Base-by-base conservation (phyloP, 2,329 filamentous ascomycete species). In the Botrytis cinerea region DNA sequence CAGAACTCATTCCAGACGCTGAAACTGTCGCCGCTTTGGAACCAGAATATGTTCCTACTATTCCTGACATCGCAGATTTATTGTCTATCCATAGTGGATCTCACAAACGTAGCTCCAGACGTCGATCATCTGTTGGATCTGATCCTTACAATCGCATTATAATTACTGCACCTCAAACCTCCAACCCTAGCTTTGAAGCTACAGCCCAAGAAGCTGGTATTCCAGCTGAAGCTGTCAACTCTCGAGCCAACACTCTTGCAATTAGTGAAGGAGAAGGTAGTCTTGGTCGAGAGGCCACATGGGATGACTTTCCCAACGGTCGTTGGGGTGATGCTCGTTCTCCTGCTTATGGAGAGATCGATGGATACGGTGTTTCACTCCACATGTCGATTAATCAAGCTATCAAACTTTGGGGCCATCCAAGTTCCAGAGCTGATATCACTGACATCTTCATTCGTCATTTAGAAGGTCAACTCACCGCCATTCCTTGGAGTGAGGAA, bases 281-380 rank as follows among this genome's bases (percentile, higher is more conserved):
- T 5, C 86, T 98, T 10, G 96, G 95, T 18, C 89, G 96, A 68
- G 95, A 98, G 85, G 96, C 96, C 48, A 99, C 96, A 0, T 99
- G 96, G 96, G 96, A 99, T 80, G 96, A 99, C 80, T 99, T 94
- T 82, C 95, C 95, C 76, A 98, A 98, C 84, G 96, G 95, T 43
- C 90, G 95, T 72, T 98, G 95, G 90, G 95, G 95, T 81, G 95
- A 98, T 80, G 93, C 95, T 7, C 89, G 95, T 70, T 97, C 94
- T 4, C 94, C 94, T 1, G 95, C 95, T 0, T 98, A 97, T 81
- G 95, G 95, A 79, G 94, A 98, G 82, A 98, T 98, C 74, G 95
- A 98, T 80, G 95, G 95, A n/a, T 98, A 98, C 81, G 96, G 96
- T 18, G 94, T 97, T n/a, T 96, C 92, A 73, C 86, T 99, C 57